Base-by-base conservation (phyloP, 2,329 filamentous ascomycete species). In the Epichloe sp. region DNA sequence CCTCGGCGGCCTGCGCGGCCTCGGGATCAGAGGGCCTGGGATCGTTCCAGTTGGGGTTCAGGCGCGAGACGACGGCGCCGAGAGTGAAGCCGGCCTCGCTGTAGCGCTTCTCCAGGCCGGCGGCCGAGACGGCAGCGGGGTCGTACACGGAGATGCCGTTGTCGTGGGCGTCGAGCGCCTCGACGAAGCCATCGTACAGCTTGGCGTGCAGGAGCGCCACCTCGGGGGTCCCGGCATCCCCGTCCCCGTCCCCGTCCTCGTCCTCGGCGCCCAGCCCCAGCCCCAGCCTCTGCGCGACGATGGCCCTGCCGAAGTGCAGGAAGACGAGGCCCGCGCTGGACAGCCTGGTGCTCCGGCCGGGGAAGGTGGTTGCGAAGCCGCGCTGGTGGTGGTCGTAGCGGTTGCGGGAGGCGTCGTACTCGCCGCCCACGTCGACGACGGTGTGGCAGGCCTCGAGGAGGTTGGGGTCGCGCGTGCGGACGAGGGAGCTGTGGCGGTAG, bases 301-400 rank as follows among this genome's bases (percentile, higher is more conserved):
- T 88, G 52, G 82, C 78, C 60, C 82, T 83, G 59, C 93, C 93
- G 67, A 94, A 97, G 74, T 97, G 91, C 77, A 95, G 79, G 74
- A 93, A 98, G 36, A 98, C 88, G 21, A 98, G 78, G 1, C 93
- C 93, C 0, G 93, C 93, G 54, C 88, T 94, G 51, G 87, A 94
- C 52, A 98, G 85, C 76, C 94, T 96, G 57, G 93, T 98, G 50
- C 71, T 67, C 62, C 86, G 85, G 54, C 79, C 79, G 19, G 91
- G 89, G 71, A 98, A 98, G 45, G 84, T 88, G 52, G 86, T 85
- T 53, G 71, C 70, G 75, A 98, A 98, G 63, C 82, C 83, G 57
- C 91, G 88, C 76, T 98, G 93, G 77, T 98, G 93, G 73, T 98
- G 93, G 71, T 98, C 93, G 75, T 87, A 98, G 61, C 91, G 86